A percentile compares a stretch with the other conserved stretches of the same genome.
These are phyloP conservation scores for Epipyxis sp. DNA, from an alignment of 108 stramenopile genomes.

Conservation along the genomic window DNA sequence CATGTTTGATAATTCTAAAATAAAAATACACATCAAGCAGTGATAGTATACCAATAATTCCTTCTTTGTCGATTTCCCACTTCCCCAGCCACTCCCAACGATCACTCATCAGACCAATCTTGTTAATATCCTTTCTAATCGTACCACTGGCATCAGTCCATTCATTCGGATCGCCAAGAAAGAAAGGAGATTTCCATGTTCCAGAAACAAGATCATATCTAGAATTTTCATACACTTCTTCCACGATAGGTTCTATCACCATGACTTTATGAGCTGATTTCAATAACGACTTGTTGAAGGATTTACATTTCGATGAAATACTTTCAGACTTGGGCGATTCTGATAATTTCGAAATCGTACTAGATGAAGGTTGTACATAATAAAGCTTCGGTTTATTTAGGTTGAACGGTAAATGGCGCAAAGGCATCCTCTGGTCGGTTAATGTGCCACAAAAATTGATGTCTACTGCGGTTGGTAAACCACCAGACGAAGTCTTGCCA, in stretches of 20 bases:
- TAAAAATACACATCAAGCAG: no score
- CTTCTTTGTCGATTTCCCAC: conserved; percentile 31
- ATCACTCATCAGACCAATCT: neutral
- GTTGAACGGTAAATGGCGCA: conserved; percentile 1
- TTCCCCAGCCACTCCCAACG: conserved; percentile 11
- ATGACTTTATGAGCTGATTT: conserved; percentile 20
- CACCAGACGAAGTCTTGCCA: no score
- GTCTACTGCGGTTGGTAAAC: neutral
- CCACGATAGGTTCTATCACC: conserved; percentile 11
- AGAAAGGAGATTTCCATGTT: conserved; percentile 8
- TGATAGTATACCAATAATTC: neutral
- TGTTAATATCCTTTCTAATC: neutral
- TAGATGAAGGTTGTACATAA: neutral
- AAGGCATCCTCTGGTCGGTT: neutral
- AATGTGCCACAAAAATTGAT: neutral
- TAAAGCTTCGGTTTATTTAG: neutral
- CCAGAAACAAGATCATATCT: conserved; percentile 24
- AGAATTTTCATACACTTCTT: conserved; percentile 31
- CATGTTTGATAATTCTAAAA: no score
- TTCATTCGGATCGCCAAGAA: conserved; percentile 16
- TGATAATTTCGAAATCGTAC: neutral
- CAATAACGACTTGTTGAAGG: no score
- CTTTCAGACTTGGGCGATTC: no score
- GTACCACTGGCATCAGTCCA: conserved; percentile 10
- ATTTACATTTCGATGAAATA: no score